phyloP scores from a whole-genome alignment of 441 rosid species.

The Eutrema salsugineum region DNA sequence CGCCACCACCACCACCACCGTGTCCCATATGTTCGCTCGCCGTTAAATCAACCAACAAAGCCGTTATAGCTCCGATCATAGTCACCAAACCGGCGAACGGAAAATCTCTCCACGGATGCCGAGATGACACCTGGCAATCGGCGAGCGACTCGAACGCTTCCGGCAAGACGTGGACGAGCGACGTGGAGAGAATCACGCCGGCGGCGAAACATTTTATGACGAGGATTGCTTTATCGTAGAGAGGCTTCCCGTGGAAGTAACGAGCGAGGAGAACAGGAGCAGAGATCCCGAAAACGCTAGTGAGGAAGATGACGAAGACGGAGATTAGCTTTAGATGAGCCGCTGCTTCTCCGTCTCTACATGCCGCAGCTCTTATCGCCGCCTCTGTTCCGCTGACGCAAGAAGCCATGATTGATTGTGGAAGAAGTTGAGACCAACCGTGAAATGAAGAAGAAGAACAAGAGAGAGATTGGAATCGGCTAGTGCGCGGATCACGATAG shows the following conservation, averaged over 20 bases:
- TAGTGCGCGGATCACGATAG: conserved; percentile 13
- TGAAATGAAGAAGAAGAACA: not conserved
- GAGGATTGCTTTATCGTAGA: conserved; percentile 65
- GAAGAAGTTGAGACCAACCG: not conserved
- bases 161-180: conserved; percentile 88
- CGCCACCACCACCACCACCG: conserved; percentile 35
- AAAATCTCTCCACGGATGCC: conserved; percentile 83
- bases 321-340: conserved; percentile 68
- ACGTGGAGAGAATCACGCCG: conserved; percentile 89
- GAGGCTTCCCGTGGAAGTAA: conserved; percentile 70
- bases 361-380: conserved; percentile 38
- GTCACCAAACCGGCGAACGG: conserved; percentile 82
- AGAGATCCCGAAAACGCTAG: conserved; percentile 70
- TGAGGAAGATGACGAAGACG: conserved; percentile 52
- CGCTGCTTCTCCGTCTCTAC: conserved; percentile 63
- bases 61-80: conserved; percentile 57
- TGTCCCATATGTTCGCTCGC: conserved; percentile 80
- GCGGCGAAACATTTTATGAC: conserved; percentile 90
- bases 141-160: conserved; percentile 74
- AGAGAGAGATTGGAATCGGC: not conserved
- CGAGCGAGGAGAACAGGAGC: conserved; percentile 70
- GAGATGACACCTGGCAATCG: conserved; percentile 71
- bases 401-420: conserved; percentile 27
- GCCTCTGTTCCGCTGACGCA: conserved; percentile 52
- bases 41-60: conserved; percentile 72